Conservation (phyloP, 2,329 filamentous ascomycete genomes). For the Ophiosphaerella herpotricha region DNA sequence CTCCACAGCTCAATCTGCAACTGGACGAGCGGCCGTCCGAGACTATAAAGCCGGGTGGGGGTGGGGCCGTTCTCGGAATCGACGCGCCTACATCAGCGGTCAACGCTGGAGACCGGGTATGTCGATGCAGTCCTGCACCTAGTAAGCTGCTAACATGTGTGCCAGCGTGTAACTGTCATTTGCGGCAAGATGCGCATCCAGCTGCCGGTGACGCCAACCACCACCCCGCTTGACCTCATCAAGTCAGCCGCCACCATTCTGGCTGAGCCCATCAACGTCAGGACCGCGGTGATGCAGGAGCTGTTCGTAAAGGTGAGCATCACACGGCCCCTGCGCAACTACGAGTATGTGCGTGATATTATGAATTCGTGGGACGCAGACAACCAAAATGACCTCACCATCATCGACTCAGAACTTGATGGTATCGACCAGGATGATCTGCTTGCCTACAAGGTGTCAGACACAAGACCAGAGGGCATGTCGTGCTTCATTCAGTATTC, state of each 20-base stretch:
- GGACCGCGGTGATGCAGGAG: slow-evolving; percentile 75
- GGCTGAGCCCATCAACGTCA: slow-evolving; percentile 66
- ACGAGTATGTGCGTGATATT: slow-evolving; percentile 83
- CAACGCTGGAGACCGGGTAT: slow-evolving; percentile 77
- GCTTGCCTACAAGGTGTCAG: slow-evolving; percentile 66
- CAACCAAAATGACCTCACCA: slow-evolving; percentile 72
- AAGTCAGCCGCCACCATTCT: slow-evolving; percentile 67
- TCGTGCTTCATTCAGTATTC: slow-evolving; percentile 79
- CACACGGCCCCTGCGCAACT: slow-evolving; percentile 79
- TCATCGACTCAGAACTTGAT: slow-evolving; percentile 64
- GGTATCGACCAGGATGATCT: slow-evolving; percentile 64
- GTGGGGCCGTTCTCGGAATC: slow-evolving; percentile 58
- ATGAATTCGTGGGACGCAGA: slow-evolving; percentile 93
- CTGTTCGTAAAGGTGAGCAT: slow-evolving; percentile 75
- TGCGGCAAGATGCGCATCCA: slow-evolving; percentile 71
- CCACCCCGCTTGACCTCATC: slow-evolving; percentile 75
- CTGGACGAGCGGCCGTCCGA: slow-evolving; percentile 28
- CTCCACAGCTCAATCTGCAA: slow-evolving; percentile 29
- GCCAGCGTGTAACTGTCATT: slow-evolving; percentile 71
- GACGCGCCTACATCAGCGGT: slow-evolving; percentile 82
- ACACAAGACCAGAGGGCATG: slow-evolving; percentile 66
- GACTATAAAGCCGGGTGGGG: slow-evolving; percentile 51
- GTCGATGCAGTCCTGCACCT: slow-evolving; percentile 26
- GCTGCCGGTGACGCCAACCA: slow-evolving; percentile 74
- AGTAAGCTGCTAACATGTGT: slow-evolving; percentile 17